These are phyloP conservation scores for Pyrenochaeta sp. DNA, from an alignment of 2,329 filamentous ascomycete species.

Conservation along the genomic window DNA sequence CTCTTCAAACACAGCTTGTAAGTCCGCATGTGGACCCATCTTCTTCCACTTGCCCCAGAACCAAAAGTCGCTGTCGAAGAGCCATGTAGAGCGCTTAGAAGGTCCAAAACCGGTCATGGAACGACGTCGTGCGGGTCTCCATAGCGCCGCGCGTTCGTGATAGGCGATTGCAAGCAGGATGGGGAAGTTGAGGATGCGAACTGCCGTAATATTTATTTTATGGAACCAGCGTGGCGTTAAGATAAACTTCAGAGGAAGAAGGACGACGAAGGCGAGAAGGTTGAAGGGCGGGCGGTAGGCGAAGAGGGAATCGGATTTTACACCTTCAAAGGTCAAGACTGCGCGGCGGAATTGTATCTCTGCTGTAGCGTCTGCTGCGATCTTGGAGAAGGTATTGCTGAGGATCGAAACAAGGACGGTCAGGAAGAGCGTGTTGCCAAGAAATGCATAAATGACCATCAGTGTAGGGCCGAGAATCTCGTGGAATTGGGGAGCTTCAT, in stretches of 20 bases:
- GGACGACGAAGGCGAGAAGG: conserved; percentile 75
- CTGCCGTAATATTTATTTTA: conserved; percentile 82
- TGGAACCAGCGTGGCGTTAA: conserved; percentile 86
- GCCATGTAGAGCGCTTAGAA: conserved; percentile 52
- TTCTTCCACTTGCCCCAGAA: conserved; percentile 67
- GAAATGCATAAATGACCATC: conserved; percentile 85
- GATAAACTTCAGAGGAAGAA: conserved; percentile 81
- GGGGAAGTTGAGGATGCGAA: conserved; percentile 78
- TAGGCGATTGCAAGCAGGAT: conserved; percentile 75
- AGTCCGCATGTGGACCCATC: conserved; percentile 75
- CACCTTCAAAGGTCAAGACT: conserved; percentile 83
- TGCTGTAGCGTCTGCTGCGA: conserved; percentile 78
- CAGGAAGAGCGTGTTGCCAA: conserved; percentile 88
- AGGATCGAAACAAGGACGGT: conserved; percentile 89
- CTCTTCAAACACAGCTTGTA: conserved; percentile 76
- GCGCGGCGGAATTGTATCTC: conserved; percentile 85
- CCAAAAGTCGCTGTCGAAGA: conserved; percentile 54
- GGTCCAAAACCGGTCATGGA: conserved; percentile 41
- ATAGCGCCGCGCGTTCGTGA: conserved; percentile 74
- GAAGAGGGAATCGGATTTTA: conserved; percentile 85
- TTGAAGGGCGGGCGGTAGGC: conserved; percentile 87
- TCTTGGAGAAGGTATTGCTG: conserved; percentile 82
- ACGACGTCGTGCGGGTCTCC: conserved; percentile 59
- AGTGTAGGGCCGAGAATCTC: conserved; percentile 78
- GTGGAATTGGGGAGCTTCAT: conserved; percentile 74